Conservation (phyloP, 2,329 filamentous ascomycete species). For the Aspergillus jensenii region DNA sequence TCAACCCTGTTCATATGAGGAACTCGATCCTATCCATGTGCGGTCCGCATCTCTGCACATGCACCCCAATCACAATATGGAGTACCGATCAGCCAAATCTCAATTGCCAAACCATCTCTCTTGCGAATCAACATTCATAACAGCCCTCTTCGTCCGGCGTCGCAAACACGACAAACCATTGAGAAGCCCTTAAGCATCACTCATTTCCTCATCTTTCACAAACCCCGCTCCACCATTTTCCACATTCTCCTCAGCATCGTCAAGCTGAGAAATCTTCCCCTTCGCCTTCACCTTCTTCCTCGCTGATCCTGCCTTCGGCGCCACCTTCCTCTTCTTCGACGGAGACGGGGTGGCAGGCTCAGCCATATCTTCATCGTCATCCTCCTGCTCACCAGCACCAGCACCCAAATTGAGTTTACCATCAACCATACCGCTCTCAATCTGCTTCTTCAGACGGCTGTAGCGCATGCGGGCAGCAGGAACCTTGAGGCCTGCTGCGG, state of each 20-base stretch:
- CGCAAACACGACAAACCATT: neutral
- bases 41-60: neutral
- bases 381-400: neutral
- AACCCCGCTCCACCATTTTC: neutral
- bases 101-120: neutral
- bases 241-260: neutral
- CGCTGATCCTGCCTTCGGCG: neutral
- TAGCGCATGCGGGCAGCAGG: conserved; percentile 18
- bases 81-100: neutral
- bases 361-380: neutral
- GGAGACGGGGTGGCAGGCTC: neutral
- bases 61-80: neutral
- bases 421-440: conserved; percentile 9
- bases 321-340: conserved; percentile 1
- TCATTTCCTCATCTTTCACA: neutral
- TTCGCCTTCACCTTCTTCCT: neutral
- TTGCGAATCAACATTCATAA: neutral
- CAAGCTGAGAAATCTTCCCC: neutral
- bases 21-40: neutral
- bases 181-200: neutral
- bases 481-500: conserved; percentile 14
- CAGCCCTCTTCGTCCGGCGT: neutral
- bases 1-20: neutral
- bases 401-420: conserved; percentile 2
- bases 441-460: conserved; percentile 14